phyloP scores from a whole-genome alignment of 768 basidiomycete species.

The Cystobasidium ongulense region DNA sequence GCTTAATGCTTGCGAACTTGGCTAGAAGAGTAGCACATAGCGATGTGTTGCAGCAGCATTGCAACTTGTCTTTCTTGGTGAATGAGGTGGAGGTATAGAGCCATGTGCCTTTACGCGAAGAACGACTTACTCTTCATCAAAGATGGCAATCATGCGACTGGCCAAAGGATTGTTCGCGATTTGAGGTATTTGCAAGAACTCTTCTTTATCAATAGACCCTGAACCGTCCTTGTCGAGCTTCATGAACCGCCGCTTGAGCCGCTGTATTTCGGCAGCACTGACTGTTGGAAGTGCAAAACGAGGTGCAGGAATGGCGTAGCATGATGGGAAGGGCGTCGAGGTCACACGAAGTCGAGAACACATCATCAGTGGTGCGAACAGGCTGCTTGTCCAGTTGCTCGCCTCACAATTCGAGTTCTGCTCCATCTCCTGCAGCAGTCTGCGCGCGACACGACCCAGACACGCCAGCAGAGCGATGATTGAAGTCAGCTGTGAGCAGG shows the following conservation, averaged over 20 bases:
- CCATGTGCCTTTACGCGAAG: not conserved
- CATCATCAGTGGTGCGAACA: not conserved
- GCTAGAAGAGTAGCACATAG: not conserved
- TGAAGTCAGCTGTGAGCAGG: too few relatives aligned
- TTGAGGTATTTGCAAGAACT: conserved; percentile 97
- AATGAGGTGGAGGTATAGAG: too few relatives aligned
- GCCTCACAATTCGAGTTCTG: conserved; percentile 82
- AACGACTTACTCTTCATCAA: conserved; percentile 89
- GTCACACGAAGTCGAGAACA: not conserved
- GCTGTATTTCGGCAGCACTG: conserved; percentile 84
- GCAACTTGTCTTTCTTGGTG: not conserved
- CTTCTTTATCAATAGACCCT: conserved; percentile 95
- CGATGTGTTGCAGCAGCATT: not conserved
- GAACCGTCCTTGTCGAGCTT: conserved; percentile 98
- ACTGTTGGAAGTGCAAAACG: conserved; percentile 51
- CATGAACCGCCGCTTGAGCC: conserved; percentile 98
- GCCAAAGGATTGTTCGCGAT: conserved; percentile 96
- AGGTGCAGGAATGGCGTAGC: not conserved
- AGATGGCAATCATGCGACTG: conserved; percentile 97
- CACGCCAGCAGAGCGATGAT: not conserved
- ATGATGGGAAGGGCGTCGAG: not conserved
- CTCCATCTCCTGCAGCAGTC: conserved; percentile 90
- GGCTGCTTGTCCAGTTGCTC: not conserved
- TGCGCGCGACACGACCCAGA: conserved; percentile 45
- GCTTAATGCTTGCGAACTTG: too few relatives aligned